Percentiles rank a stretch among this genome's conserved stretches.
These are phyloP conservation scores for Picocystis salinarum DNA, from an alignment of 139 green algal genomes.

Conservation along the genomic window DNA sequence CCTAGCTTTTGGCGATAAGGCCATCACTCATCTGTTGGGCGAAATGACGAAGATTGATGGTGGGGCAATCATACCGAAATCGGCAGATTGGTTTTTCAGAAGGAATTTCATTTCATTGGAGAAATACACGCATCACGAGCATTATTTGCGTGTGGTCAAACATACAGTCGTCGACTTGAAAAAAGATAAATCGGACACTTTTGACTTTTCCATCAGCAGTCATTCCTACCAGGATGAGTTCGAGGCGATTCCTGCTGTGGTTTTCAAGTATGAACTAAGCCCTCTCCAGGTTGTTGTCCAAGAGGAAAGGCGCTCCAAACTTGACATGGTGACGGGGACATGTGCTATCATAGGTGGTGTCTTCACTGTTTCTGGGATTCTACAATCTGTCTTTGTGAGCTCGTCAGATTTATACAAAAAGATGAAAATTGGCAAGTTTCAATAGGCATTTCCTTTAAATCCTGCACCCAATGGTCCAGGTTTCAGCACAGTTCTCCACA, in stretches of 20 bases:
- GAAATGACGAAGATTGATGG: slow-evolving; percentile 1
- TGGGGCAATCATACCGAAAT: slow-evolving; percentile 3
- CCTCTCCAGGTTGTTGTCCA: slow-evolving; percentile 18
- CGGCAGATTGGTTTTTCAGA: slow-evolving; percentile 5
- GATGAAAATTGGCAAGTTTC: slow-evolving; percentile 24
- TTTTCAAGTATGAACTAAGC: slow-evolving; percentile 6
- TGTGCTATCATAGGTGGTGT: slow-evolving; percentile 32
- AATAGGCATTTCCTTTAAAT: too few species aligned
- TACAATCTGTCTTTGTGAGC: slow-evolving; percentile 16
- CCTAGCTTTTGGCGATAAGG: slow-evolving; percentile 20
- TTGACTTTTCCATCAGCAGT: too few species aligned
- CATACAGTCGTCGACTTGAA: too few species aligned
- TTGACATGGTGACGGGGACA: slow-evolving; percentile 26
- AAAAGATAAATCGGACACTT: too few species aligned
- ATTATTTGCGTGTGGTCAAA: slow-evolving; percentile 26
- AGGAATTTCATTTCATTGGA: neutral
- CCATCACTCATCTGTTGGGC: slow-evolving; percentile 2
- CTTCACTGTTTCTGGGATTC: slow-evolving; percentile 23
- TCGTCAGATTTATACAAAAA: slow-evolving; percentile 18
- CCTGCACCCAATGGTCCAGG: too few species aligned
- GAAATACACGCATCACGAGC: slow-evolving; percentile 15
- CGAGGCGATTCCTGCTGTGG: slow-evolving; percentile 8
- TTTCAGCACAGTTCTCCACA: too few species aligned
- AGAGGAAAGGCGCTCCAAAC: slow-evolving; percentile 17
- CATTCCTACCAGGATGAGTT: slow-evolving; percentile 9